phyloP scores from a whole-genome alignment of 2,329 filamentous ascomycete genomes.

The Rasamsonia emersonii region DNA sequence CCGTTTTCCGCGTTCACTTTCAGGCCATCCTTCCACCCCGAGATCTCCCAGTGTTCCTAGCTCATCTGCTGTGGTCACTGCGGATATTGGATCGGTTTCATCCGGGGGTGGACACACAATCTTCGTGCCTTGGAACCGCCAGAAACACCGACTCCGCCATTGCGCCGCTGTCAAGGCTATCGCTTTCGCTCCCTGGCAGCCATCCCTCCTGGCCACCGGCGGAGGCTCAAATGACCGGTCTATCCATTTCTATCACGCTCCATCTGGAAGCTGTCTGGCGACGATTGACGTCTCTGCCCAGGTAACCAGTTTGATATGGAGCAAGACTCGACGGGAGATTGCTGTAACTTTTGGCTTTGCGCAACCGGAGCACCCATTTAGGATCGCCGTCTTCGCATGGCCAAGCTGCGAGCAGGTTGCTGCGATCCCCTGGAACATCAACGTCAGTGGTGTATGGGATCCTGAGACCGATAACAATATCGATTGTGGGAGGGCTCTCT shows the following conservation, averaged over 20 bases:
- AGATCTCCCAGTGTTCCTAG: too few species aligned
- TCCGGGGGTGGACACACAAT: conserved; percentile 32
- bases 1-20: conserved; percentile 15
- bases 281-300: conserved; percentile 90
- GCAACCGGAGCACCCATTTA: conserved; percentile 77
- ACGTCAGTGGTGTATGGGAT: conserved; percentile 21
- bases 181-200: conserved; percentile 91
- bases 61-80: conserved; percentile 17
- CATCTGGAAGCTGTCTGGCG: conserved; percentile 72
- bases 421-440: conserved; percentile 73
- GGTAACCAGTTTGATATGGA: conserved; percentile 90
- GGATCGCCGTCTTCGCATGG: conserved; percentile 92
- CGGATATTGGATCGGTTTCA: conserved; percentile 19
- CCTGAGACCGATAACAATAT: conserved; percentile 15
- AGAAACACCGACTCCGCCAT: conserved; percentile 68
- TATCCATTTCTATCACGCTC: conserved; percentile 90
- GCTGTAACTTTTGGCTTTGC: conserved; percentile 90
- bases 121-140: conserved; percentile 46
- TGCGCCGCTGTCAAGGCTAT: conserved; percentile 91
- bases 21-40: too few species aligned
- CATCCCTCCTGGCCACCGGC: conserved; percentile 77
- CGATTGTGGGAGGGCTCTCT: conserved; percentile 55
- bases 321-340: conserved; percentile 74
- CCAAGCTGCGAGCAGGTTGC: conserved; percentile 80
- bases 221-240: conserved; percentile 91